A percentile compares a stretch with the other conserved stretches of the same genome.
Conservation (phyloP, 345 rosid genomes). For the Eucalyptus fibrosa region DNA sequence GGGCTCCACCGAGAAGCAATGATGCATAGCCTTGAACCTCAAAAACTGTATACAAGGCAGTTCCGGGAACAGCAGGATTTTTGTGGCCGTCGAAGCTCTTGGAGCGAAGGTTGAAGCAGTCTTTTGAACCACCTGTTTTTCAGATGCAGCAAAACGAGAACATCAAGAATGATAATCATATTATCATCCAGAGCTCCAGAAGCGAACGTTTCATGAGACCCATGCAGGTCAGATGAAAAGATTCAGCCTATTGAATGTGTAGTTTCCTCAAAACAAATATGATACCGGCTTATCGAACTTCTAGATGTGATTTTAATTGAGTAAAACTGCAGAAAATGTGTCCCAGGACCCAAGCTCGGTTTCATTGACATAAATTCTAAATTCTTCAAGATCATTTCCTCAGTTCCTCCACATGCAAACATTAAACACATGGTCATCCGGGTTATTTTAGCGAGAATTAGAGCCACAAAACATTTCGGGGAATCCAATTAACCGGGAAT, state of each 20-base stretch:
- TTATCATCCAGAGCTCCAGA: not conserved
- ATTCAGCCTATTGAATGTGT: not conserved
- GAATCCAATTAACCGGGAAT: not conserved
- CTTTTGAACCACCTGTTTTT: constrained; percentile 68
- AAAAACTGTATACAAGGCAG: constrained; percentile 67
- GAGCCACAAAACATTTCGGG: not conserved
- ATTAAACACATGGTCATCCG: not conserved
- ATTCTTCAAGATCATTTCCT: not conserved
- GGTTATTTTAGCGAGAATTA: not conserved
- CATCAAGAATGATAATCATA: not conserved
- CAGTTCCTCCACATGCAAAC: not conserved
- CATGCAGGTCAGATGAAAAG: not conserved
- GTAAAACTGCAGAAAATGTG: not conserved
- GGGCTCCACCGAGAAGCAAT: constrained; percentile 71
- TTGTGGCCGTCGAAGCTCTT: constrained; percentile 82
- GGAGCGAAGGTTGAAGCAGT: constrained; percentile 97
- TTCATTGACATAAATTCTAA: not conserved
- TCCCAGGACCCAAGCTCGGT: not conserved
- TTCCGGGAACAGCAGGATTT: constrained; percentile 91
- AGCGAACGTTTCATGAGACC: not conserved
- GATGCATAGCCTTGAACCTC: constrained; percentile 84
- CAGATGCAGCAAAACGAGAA: not conserved
- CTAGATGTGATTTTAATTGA: accelerated
- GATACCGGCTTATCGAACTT: not conserved
- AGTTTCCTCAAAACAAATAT: not conserved